Percentiles rank a stretch among this genome's conserved stretches.
These are phyloP conservation scores for Nemania diffusa DNA, from an alignment of 2,329 filamentous ascomycete genomes.

Conservation along the genomic window DNA sequence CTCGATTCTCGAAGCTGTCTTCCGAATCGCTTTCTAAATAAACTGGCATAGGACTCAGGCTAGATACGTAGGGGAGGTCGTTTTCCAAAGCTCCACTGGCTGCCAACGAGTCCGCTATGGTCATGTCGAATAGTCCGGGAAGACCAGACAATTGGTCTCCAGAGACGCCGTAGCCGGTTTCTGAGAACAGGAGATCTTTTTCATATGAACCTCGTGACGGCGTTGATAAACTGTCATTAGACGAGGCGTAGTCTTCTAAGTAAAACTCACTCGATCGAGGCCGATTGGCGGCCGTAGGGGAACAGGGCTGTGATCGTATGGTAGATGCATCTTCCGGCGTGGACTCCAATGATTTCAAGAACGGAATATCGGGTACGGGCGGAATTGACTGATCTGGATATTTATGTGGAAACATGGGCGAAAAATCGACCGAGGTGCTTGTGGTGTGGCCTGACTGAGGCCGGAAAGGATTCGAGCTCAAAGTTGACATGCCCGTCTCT, in stretches of 20 bases:
- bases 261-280: slow-evolving; percentile 36
- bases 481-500: slow-evolving; percentile 54
- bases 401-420: slow-evolving; percentile 37
- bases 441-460: slow-evolving; percentile 58
- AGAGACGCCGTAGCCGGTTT: slow-evolving; percentile 39
- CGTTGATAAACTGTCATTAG: slow-evolving; percentile 37
- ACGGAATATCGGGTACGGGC: slow-evolving; percentile 30
- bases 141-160: slow-evolving; percentile 44
- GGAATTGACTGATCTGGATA: slow-evolving; percentile 35
- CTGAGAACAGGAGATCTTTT: slow-evolving; percentile 44
- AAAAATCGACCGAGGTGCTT: slow-evolving; percentile 57
- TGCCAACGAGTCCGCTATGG: neutral
- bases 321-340: slow-evolving; percentile 4
- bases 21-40: slow-evolving; percentile 39
- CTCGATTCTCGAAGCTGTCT: slow-evolving; percentile 15
- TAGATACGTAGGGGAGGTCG: slow-evolving; percentile 13
- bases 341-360: slow-evolving; percentile 10
- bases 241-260: slow-evolving; percentile 42
- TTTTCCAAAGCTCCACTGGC: slow-evolving; percentile 7
- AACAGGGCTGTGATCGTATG: slow-evolving; percentile 22
- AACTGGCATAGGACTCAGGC: slow-evolving; percentile 35
- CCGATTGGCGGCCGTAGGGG: slow-evolving; percentile 11
- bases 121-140: slow-evolving; percentile 39
- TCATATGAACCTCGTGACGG: slow-evolving; percentile 41
- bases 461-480: slow-evolving; percentile 55